Evolutionary conservation across 352 stramenopile genomes (phyloP).

Genomic region (Pythium periplocum): DNA sequence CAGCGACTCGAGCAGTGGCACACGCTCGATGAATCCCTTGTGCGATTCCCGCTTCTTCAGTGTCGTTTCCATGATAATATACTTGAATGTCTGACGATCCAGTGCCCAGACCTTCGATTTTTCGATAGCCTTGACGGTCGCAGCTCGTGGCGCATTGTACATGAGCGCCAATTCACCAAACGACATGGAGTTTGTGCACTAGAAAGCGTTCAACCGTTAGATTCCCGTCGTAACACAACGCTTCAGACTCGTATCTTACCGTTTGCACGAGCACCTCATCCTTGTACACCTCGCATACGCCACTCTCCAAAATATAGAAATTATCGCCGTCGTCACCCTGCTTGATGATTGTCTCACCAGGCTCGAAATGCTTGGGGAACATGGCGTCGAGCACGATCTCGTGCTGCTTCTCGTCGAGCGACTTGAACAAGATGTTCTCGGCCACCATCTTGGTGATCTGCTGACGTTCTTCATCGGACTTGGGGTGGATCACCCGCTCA

Average conservation of each 20-base stretch:
- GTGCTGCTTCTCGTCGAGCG: slow-evolving; percentile 84
- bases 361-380: slow-evolving; percentile 81
- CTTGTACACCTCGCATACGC: slow-evolving; percentile 89
- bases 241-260: slow-evolving; percentile 15
- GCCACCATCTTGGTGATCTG: slow-evolving; percentile 77
- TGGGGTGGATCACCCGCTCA: slow-evolving; percentile 78
- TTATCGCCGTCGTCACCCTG: slow-evolving; percentile 90
- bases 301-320: slow-evolving; percentile 95
- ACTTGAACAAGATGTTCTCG: slow-evolving; percentile 90
- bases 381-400: slow-evolving; percentile 85
- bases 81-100: slow-evolving; percentile 88
- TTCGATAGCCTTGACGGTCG: slow-evolving; percentile 90
- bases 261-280: slow-evolving; percentile 82
- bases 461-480: slow-evolving; percentile 73
- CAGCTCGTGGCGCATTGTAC: slow-evolving; percentile 95
- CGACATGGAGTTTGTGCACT: slow-evolving; percentile 84
- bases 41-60: slow-evolving; percentile 84
- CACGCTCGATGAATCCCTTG: slow-evolving; percentile 85
- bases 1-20: slow-evolving; percentile 89
- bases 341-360: slow-evolving; percentile 80
- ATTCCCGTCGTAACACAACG: no score
- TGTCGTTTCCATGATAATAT: slow-evolving; percentile 90
- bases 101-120: slow-evolving; percentile 91
- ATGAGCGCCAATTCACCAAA: slow-evolving; percentile 98
- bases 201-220: slow-evolving; percentile 1